Percentiles rank a stretch among this genome's conserved stretches.
Conservation (phyloP, 2,329 filamentous ascomycete species). For the Colletotrichum falcatum region DNA sequence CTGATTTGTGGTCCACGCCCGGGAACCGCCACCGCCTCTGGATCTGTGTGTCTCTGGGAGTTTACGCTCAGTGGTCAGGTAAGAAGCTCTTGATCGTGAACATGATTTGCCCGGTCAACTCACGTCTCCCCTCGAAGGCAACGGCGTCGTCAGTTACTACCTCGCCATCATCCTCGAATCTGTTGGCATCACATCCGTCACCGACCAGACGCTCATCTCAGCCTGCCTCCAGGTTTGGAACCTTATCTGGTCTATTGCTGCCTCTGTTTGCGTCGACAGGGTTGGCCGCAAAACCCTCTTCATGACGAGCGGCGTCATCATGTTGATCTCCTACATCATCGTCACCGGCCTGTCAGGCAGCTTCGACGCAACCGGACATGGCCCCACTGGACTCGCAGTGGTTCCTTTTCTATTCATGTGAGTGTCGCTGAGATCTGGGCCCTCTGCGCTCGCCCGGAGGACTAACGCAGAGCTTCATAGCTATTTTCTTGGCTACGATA, state of each 20-base stretch:
- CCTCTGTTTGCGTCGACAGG: constrained; percentile 54
- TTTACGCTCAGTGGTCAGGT: constrained; percentile 48
- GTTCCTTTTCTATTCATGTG: constrained; percentile 39
- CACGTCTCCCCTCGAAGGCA: no score
- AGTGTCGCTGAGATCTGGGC: no score
- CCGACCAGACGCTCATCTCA: constrained; percentile 56
- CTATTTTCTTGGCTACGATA: constrained; percentile 42
- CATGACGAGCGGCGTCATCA: constrained; percentile 52
- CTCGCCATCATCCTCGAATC: constrained; percentile 50
- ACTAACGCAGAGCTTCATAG: no score
- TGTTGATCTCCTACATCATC: constrained; percentile 45
- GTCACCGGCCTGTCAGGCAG: constrained; percentile 43
- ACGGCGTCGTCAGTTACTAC: constrained; percentile 54
- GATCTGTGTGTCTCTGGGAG: constrained; percentile 44
- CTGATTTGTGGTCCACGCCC: constrained; percentile 46
- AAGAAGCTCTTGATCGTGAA: no score
- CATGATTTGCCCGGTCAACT: no score
- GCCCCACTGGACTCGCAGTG: constrained; percentile 43
- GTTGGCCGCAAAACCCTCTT: constrained; percentile 55
- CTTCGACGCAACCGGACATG: constrained; percentile 19
- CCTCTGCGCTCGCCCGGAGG: no score
- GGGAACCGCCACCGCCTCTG: constrained; percentile 46
- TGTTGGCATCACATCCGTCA: constrained; percentile 48
- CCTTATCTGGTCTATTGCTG: no score
- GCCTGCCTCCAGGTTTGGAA: constrained; percentile 44